A percentile compares a stretch with the other conserved stretches of the same genome.
Conservation (phyloP, 148 eudicot species). For the Amaranthus palmeri region DNA sequence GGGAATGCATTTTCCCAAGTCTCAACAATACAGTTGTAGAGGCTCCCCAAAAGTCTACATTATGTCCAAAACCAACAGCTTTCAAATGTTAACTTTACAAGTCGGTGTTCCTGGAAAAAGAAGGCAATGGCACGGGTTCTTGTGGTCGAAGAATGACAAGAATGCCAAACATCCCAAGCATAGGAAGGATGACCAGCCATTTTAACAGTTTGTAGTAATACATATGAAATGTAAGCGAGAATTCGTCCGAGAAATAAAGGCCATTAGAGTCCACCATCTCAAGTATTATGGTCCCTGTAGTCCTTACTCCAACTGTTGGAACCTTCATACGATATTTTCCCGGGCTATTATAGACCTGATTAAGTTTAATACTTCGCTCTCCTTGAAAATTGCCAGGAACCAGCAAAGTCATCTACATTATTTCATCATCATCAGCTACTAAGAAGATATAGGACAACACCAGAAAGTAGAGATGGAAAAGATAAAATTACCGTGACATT, state of each 20-base stretch:
- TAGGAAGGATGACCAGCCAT: slow-evolving; percentile 92
- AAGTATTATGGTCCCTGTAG: slow-evolving; percentile 76
- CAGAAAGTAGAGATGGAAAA: not conserved
- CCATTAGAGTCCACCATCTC: slow-evolving; percentile 89
- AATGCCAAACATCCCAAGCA: slow-evolving; percentile 90
- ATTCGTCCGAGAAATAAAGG: slow-evolving; percentile 79
- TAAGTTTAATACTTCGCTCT: slow-evolving; percentile 73
- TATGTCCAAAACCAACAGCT: slow-evolving; percentile 9
- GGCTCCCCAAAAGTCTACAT: not conserved
- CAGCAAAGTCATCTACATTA: slow-evolving; percentile 56
- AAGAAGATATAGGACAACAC: not conserved
- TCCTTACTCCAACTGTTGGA: slow-evolving; percentile 86
- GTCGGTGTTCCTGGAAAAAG: slow-evolving; percentile 83
- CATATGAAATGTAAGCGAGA: slow-evolving; percentile 85
- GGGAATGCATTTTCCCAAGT: not conserved
- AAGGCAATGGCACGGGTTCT: slow-evolving; percentile 83
- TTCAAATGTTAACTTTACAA: slow-evolving; percentile 30
- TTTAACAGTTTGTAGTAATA: slow-evolving; percentile 86
- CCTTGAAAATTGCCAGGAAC: slow-evolving; percentile 99
- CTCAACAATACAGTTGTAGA: not conserved
- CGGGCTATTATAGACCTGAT: slow-evolving; percentile 46
- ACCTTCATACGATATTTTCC: slow-evolving; percentile 79
- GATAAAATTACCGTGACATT: slow-evolving; percentile 72
- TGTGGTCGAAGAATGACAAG: slow-evolving; percentile 85
- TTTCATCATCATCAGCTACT: slow-evolving; percentile 9